Evolutionary conservation across 352 stramenopile species (phyloP).

Genomic region (Phytophthora crassamura): DNA sequence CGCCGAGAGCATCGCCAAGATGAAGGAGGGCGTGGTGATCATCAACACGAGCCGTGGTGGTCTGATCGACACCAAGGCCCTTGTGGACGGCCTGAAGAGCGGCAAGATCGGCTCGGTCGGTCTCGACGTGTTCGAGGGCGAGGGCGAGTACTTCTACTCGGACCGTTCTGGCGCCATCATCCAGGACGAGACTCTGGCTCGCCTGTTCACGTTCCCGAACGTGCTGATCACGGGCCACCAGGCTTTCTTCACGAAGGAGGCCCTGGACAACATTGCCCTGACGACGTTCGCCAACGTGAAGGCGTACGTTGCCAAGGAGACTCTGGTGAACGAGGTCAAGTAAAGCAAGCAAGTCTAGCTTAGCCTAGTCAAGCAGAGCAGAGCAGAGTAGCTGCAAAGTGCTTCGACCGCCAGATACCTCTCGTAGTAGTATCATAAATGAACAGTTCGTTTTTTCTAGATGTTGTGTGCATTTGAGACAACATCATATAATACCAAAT

Average conservation of each 20-base stretch:
- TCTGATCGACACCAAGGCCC: conserved; percentile 77
- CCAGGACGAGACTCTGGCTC: no score
- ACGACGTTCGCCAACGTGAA: conserved; percentile 71
- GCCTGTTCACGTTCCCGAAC: no score
- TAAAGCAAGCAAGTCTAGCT: no score
- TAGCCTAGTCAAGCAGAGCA: no score
- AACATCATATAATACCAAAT: no score
- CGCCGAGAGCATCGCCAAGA: conserved; percentile 66
- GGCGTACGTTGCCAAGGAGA: conserved; percentile 34
- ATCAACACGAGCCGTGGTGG: conserved; percentile 90
- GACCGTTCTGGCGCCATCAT: conserved; percentile 66
- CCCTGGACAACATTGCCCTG: conserved; percentile 67
- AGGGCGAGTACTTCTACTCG: conserved; percentile 69
- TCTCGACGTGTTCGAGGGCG: conserved; percentile 85
- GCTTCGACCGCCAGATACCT: background rate
- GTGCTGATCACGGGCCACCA: no score
- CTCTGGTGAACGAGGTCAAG: conserved; percentile 15
- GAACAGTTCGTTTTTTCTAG: no score
- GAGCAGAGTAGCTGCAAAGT: background rate
- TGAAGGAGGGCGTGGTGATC: conserved; percentile 86
- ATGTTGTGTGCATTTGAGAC: no score
- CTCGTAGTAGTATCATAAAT: no score
- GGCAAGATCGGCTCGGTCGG: conserved; percentile 77
- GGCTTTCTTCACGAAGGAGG: no score
- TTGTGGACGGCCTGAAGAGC: conserved; percentile 81